These are phyloP conservation scores for Tagetes erecta DNA, from an alignment of 129 eudicot genomes.

Conservation along the genomic window DNA sequence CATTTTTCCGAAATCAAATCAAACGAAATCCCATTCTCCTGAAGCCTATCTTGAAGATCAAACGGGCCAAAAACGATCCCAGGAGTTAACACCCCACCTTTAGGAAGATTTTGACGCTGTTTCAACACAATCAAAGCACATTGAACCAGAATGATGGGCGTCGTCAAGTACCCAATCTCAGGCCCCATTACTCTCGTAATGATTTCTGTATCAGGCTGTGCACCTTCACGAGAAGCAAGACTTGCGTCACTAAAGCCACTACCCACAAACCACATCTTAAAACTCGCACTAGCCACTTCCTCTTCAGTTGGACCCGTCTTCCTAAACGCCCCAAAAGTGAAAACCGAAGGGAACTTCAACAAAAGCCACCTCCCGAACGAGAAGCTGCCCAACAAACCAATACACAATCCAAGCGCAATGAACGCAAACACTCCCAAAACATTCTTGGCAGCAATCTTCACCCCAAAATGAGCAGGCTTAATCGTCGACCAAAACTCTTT, in stretches of 20 bases:
- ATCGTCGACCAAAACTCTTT: slow-evolving; percentile 72
- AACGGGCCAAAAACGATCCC: slow-evolving; percentile 81
- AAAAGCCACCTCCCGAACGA: slow-evolving; percentile 86
- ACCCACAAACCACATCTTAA: slow-evolving; percentile 98
- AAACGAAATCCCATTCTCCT: slow-evolving; percentile 80
- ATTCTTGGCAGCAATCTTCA: slow-evolving; percentile 66
- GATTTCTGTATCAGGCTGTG: slow-evolving; percentile 68
- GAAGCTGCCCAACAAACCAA: slow-evolving; percentile 61
- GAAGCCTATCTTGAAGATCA: slow-evolving; percentile 75
- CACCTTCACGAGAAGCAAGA: slow-evolving; percentile 42
- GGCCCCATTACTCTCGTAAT: slow-evolving; percentile 60
- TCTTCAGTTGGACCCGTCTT: slow-evolving; percentile 91
- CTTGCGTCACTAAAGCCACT: slow-evolving; percentile 62
- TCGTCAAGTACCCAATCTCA: slow-evolving; percentile 86
- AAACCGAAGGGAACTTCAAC: slow-evolving; percentile 70
- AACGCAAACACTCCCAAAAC: slow-evolving; percentile 53
- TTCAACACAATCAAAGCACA: slow-evolving; percentile 62
- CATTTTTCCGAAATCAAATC: slow-evolving; percentile 60
- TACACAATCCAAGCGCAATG: slow-evolving; percentile 57
- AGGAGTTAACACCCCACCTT: slow-evolving; percentile 82
- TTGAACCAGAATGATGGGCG: slow-evolving; percentile 72
- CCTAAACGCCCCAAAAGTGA: slow-evolving; percentile 79
- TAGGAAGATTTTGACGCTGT: slow-evolving; percentile 64
- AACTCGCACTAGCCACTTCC: slow-evolving; percentile 79
- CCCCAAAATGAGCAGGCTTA: slow-evolving; percentile 97